Percentiles rank a stretch among this genome's conserved stretches.
Conservation (phyloP, 345 rosid genomes). For the Eutrema yunnanense region DNA sequence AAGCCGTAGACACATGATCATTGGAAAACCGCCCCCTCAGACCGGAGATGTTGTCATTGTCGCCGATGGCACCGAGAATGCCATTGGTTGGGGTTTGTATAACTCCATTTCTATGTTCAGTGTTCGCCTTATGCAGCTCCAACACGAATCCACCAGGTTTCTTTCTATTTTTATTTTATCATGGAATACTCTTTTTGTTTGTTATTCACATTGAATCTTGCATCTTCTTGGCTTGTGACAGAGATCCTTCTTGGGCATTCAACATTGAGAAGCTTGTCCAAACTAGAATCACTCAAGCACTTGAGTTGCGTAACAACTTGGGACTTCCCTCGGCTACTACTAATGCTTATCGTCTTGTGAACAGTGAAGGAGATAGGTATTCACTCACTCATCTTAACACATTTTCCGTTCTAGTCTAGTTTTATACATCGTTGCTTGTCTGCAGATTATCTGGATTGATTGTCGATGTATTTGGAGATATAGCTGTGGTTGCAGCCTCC, state of each 20-base stretch:
- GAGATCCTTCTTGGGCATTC: constrained; percentile 75
- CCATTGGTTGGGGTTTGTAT: constrained; percentile 82
- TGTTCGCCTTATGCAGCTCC: constrained; percentile 92
- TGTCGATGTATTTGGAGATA: constrained; percentile 82
- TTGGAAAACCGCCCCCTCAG: constrained; percentile 74
- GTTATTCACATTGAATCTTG: neutral
- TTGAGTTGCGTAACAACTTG: constrained; percentile 49
- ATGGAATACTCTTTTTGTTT: neutral
- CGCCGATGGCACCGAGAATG: constrained; percentile 75
- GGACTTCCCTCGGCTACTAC: constrained; percentile 69
- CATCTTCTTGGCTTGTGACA: constrained; percentile 15
- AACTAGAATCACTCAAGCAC: constrained; percentile 63
- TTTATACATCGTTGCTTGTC: neutral
- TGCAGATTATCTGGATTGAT: constrained; percentile 81
- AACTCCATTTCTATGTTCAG: constrained; percentile 85
- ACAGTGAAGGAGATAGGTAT: constrained; percentile 94
- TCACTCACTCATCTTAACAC: neutral
- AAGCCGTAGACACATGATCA: constrained; percentile 69
- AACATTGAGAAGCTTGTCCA: constrained; percentile 72
- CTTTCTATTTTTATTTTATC: neutral
- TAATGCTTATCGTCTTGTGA: constrained; percentile 77
- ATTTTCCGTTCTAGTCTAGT: neutral
- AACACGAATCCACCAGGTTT: constrained; percentile 70
- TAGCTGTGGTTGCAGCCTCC: constrained; percentile 90
- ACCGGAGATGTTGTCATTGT: constrained; percentile 87